phyloP scores from a whole-genome alignment of 805 yeast genomes.

The Alloascoidea africana region DNA sequence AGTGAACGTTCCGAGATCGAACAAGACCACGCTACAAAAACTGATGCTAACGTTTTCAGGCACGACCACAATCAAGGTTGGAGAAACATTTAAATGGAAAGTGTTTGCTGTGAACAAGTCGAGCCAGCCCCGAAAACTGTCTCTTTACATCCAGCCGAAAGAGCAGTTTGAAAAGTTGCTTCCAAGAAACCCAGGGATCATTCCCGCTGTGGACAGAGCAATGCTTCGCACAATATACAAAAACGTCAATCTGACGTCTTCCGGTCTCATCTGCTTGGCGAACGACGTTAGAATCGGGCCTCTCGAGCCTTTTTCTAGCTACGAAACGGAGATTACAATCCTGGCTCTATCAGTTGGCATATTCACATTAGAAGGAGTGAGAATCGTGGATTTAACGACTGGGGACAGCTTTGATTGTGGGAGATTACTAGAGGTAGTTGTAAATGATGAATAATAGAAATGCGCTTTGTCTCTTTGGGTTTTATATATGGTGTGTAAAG shows the following conservation, averaged over 20 bases:
- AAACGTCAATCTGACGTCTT: constrained; percentile 22
- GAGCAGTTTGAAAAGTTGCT: constrained; percentile 12
- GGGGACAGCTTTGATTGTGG: constrained; percentile 66
- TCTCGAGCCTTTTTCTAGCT: constrained; percentile 43
- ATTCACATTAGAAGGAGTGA: constrained; percentile 48
- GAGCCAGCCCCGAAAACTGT: constrained; percentile 30
- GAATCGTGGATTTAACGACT: constrained; percentile 41
- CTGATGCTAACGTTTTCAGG: constrained; percentile 46
- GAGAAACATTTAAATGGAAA: constrained; percentile 46
- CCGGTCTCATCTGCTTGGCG: constrained; percentile 47
- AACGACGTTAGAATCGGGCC: constrained; percentile 54
- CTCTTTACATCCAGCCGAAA: constrained; percentile 28
- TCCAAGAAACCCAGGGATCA: constrained; percentile 4
- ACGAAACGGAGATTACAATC: constrained; percentile 44
- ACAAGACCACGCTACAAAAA: constrained; percentile 8
- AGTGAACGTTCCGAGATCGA: constrained; percentile 6
- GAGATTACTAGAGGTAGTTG: constrained; percentile 51
- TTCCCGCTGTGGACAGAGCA: constrained; percentile 9
- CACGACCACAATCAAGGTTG: constrained; percentile 40
- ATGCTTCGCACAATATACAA: constrained; percentile 21
- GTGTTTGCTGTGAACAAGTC: constrained; percentile 53
- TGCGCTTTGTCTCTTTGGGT: too few relatives aligned
- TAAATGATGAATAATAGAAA: constrained; percentile 17
- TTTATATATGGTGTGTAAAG: too few relatives aligned
- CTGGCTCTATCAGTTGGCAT: constrained; percentile 54